Percentiles rank a stretch among this genome's conserved stretches.
phyloP scores from a whole-genome alignment of 805 yeast genomes.

The Myxozyma geophila region DNA sequence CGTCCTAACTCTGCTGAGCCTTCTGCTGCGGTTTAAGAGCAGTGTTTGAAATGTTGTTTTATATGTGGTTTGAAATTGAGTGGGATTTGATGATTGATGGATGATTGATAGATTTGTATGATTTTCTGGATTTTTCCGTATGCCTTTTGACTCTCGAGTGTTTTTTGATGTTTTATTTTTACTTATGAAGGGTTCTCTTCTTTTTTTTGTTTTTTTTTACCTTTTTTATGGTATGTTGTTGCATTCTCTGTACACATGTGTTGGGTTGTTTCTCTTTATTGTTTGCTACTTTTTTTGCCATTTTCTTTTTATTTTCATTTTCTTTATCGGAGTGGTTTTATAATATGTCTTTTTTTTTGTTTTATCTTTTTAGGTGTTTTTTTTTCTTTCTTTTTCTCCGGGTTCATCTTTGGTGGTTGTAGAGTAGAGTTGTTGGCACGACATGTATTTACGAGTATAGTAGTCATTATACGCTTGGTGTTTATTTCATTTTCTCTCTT shows the following conservation, averaged over 20 bases:
- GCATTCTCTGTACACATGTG: constrained; percentile 2
- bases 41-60: background rate
- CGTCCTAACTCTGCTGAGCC: constrained; percentile 8
- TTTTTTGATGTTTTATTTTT: constrained; percentile 1
- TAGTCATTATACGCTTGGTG: background rate
- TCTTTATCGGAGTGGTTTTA: too few species aligned
- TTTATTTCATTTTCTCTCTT: background rate
- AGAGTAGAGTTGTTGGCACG: background rate
- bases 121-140: background rate
- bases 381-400: background rate
- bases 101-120: background rate
- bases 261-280: background rate
- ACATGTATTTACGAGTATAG: background rate
- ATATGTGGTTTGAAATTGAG: background rate
- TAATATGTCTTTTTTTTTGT: background rate
- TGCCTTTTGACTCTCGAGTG: background rate
- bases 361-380: background rate
- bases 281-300: background rate
- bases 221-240: background rate
- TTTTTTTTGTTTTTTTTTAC: constrained; percentile 1
- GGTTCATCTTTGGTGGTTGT: background rate
- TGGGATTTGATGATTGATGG: background rate
- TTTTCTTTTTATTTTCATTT: background rate
- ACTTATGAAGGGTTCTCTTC: background rate
- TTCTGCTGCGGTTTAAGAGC: constrained; percentile 9